Conservation (phyloP, 495 filamentous ascomycete genomes). For the Aspergillus heteromorphus region DNA sequence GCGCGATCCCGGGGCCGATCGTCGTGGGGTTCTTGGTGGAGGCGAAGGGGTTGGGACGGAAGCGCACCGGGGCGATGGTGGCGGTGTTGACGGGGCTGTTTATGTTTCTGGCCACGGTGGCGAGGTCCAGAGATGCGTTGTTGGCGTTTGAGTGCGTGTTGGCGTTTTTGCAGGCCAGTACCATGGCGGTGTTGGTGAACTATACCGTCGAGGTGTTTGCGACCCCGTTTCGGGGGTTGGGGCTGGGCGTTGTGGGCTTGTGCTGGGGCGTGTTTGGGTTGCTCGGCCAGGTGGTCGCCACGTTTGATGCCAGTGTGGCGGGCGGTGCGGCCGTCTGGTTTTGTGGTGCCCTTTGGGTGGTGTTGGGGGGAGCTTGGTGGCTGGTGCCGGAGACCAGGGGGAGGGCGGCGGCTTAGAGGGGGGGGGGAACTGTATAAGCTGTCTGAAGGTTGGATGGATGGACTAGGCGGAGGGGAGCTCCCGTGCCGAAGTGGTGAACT, state of each 20-base stretch:
- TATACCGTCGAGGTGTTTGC: conserved; percentile 56
- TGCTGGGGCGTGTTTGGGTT: conserved; percentile 23
- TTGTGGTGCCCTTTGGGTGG: conserved; percentile 18
- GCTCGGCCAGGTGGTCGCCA: conserved; percentile 12
- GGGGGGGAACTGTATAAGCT: too few relatives aligned
- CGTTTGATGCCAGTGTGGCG: conserved; percentile 8
- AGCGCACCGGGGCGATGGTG: conserved; percentile 47
- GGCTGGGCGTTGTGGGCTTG: conserved; percentile 47
- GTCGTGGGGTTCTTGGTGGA: conserved; percentile 45
- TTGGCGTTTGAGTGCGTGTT: conserved; percentile 43
- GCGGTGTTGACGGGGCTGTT: conserved; percentile 48
- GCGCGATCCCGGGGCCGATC: conserved; percentile 49
- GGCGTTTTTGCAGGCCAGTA: conserved; percentile 51
- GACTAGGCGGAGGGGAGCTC: too few relatives aligned
- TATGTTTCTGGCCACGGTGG: conserved; percentile 46
- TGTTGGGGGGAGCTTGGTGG: conserved; percentile 11
- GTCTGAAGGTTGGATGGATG: too few relatives aligned
- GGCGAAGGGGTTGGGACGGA: conserved; percentile 46
- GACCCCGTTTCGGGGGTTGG: conserved; percentile 49
- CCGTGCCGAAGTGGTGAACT: too few relatives aligned
- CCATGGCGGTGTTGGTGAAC: conserved; percentile 50
- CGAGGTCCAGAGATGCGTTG: conserved; percentile 35
- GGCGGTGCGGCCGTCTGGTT: conserved; percentile 18
- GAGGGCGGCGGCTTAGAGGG: conserved; percentile 9
- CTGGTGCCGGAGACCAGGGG: conserved; percentile 13